Percentiles rank a stretch among this genome's conserved stretches.
Conservation (phyloP, 2,329 filamentous ascomycete genomes). For the Ascochyta clinopodiicola region DNA sequence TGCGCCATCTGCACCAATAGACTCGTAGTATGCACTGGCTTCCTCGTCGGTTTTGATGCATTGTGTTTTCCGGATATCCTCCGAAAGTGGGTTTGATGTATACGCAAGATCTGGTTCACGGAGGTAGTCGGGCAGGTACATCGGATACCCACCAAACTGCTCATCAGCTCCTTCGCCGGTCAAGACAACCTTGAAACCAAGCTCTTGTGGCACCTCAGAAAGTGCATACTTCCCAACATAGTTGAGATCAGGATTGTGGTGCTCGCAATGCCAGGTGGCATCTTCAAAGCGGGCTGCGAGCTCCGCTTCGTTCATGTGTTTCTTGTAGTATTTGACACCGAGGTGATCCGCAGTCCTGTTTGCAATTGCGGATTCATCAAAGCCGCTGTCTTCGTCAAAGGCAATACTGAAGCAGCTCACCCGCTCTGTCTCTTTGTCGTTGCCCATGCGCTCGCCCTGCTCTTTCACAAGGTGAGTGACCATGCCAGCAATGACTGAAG, state of each 20-base stretch:
- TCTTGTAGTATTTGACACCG: conserved; percentile 53
- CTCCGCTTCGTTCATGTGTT: conserved; percentile 52
- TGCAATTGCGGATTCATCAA: conserved; percentile 59
- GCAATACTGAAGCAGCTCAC: conserved; percentile 59
- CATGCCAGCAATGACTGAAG: conserved; percentile 63
- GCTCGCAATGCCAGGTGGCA: conserved; percentile 54
- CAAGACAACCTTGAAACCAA: conserved; percentile 61
- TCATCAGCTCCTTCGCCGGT: conserved; percentile 62
- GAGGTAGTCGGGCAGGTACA: conserved; percentile 56
- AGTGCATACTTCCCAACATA: conserved; percentile 59
- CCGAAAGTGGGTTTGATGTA: conserved; percentile 5
- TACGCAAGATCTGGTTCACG: conserved; percentile 53
- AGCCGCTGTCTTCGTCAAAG: conserved; percentile 58
- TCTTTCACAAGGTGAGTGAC: conserved; percentile 59
- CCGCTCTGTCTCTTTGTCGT: conserved; percentile 40
- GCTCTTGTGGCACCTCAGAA: conserved; percentile 52
- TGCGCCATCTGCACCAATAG: conserved; percentile 34
- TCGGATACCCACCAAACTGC: conserved; percentile 60
- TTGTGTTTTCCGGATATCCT: conserved; percentile 9
- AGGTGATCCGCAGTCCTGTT: conserved; percentile 56
- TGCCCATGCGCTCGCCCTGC: conserved; percentile 55
- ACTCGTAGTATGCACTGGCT: conserved; percentile 15
- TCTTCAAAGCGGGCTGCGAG: conserved; percentile 54
- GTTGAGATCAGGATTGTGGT: conserved; percentile 59
- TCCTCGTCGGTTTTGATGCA: conserved; percentile 17